Conservation (phyloP, 768 basidiomycete genomes). For the Rhodotorula babjevae region DNA sequence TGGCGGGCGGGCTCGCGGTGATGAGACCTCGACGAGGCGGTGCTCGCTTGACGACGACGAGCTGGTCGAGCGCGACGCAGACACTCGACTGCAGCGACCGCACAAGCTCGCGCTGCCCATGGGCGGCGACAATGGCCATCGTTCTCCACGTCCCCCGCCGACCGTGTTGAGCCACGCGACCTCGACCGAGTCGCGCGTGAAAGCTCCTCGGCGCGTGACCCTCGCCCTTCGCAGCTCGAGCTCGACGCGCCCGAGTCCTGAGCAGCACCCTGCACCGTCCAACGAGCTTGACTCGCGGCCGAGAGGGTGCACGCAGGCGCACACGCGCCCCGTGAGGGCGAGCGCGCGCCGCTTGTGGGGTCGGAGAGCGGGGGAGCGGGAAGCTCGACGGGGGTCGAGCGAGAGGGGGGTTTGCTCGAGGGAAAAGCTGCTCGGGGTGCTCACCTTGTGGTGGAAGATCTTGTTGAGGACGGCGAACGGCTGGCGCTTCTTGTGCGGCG, state of each 20-base stretch:
- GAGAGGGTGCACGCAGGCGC: background rate
- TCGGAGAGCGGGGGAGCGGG: background rate
- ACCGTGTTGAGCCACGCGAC: background rate
- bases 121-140: no score
- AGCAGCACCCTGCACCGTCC: no score
- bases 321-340: background rate
- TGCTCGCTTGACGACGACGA: background rate
- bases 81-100: no score
- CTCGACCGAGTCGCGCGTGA: slow-evolving; percentile 3
- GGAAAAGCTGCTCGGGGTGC: background rate
- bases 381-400: background rate
- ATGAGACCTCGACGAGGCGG: background rate
- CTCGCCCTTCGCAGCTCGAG: no score
- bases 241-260: no score
- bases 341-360: background rate
- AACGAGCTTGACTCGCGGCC: no score
- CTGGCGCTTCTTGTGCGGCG: slow-evolving; percentile 13
- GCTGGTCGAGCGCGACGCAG: no score
- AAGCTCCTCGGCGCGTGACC: background rate
- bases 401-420: background rate
- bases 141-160: no score
- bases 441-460: slow-evolving; percentile 27
- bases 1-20: background rate
- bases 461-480: slow-evolving; percentile 26
- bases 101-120: no score